Percentiles rank a stretch among this genome's conserved stretches.
These are phyloP conservation scores for Acer saccharum DNA, from an alignment of 345 rosid species.

Conservation along the genomic window DNA sequence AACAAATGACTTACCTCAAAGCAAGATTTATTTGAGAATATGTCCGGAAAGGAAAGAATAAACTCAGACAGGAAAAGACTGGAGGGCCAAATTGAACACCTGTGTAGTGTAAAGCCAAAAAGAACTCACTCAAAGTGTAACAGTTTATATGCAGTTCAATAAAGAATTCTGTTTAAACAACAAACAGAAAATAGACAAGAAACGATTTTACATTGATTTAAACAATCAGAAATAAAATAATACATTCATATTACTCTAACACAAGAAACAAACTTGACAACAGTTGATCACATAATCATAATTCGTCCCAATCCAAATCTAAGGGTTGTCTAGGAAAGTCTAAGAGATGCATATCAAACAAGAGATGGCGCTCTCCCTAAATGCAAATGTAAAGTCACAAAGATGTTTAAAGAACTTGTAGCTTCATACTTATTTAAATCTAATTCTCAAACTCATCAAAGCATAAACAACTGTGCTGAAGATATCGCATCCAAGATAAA, in stretches of 20 bases:
- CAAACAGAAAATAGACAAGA: not conserved
- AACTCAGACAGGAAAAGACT: conserved; percentile 76
- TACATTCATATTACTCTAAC: not conserved
- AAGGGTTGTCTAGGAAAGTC: not conserved
- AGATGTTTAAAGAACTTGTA: not conserved
- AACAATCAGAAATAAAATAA: not conserved
- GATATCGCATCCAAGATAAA: not conserved
- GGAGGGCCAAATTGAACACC: conserved; percentile 90
- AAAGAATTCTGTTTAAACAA: not conserved
- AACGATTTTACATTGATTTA: not conserved
- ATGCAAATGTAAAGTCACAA: not conserved
- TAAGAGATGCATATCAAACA: not conserved
- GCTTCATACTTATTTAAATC: not conserved
- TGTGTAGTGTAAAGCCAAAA: conserved; percentile 34
- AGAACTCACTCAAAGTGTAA: conserved; percentile 1
- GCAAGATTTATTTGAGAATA: conserved; percentile 62
- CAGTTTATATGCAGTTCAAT: conserved; percentile 3
- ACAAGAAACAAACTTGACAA: too few species aligned
- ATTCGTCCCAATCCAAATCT: not conserved
- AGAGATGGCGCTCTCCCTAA: not conserved
- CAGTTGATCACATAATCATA: not conserved
- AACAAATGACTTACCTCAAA: conserved; percentile 60
- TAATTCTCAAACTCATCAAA: too few species aligned
- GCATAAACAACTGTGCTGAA: not conserved
- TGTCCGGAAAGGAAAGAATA: conserved; percentile 68